phyloP scores from a whole-genome alignment of 2,329 filamentous ascomycete species.

The Cladosporium cucumerinum region DNA sequence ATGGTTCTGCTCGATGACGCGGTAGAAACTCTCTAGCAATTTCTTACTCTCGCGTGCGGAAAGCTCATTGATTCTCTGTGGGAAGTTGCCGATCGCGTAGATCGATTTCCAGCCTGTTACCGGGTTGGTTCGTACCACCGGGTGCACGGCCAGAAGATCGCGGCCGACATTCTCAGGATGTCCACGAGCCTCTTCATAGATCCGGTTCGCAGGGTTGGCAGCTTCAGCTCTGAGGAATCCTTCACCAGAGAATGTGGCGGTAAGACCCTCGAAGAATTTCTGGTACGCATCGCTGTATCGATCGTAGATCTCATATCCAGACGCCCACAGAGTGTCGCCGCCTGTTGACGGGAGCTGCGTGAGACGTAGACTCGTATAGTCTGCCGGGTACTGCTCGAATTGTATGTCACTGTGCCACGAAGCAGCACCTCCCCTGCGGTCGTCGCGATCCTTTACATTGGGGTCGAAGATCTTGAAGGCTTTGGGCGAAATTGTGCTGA shows the following conservation, averaged over 20 bases:
- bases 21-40: conserved; percentile 42
- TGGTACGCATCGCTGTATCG: conserved; percentile 55
- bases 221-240: neutral
- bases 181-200: conserved; percentile 27
- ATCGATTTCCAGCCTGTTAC: conserved; percentile 62
- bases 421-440: neutral
- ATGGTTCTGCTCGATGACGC: conserved; percentile 34
- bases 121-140: conserved; percentile 59
- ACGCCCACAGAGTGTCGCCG: conserved; percentile 17
- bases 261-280: conserved; percentile 58
- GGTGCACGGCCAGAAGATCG: conserved; percentile 49
- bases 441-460: neutral
- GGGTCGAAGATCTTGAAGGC: conserved; percentile 29
- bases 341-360: conserved; percentile 56
- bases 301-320: conserved; percentile 56
- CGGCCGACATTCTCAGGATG: conserved; percentile 16
- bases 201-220: conserved; percentile 34
- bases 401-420: conserved; percentile 59
- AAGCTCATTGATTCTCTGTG: conserved; percentile 44
- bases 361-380: conserved; percentile 60
- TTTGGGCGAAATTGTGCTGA: conserved; percentile 39
- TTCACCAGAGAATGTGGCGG: conserved; percentile 45
- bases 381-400: conserved; percentile 62
- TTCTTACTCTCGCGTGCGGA: conserved; percentile 43
- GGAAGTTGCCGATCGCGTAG: conserved; percentile 42